These are phyloP conservation scores for Heimioporus sp. DNA, from an alignment of 768 basidiomycete species.

Conservation along the genomic window DNA sequence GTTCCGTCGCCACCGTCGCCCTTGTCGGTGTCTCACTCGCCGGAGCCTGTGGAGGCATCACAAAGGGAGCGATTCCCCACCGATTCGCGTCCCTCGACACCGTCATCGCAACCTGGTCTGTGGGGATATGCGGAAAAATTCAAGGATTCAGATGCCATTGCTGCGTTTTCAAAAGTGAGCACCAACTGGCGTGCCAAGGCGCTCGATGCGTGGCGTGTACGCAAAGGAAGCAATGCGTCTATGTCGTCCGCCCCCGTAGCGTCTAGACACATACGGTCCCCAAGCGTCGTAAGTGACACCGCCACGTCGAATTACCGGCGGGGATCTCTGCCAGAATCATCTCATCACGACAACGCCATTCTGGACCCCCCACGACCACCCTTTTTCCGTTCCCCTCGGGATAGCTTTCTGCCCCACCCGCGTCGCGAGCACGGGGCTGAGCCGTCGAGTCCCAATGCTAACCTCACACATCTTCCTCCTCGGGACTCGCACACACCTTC, in stretches of 20 bases:
- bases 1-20: conserved; percentile 41
- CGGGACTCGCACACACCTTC: conserved; percentile 24
- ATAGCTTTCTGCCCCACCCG: conserved; percentile 47
- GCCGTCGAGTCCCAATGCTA: conserved; percentile 31
- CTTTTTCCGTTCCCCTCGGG: conserved; percentile 55
- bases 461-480: background rate
- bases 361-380: conserved; percentile 54
- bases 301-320: conserved; percentile 27
- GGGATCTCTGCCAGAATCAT: conserved; percentile 40
- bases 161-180: conserved; percentile 68
- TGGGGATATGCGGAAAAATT: conserved; percentile 76
- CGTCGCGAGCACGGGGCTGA: conserved; percentile 27
- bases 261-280: conserved; percentile 10
- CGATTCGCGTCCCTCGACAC: conserved; percentile 12
- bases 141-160: conserved; percentile 69
- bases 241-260: background rate
- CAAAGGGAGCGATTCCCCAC: conserved; percentile 12
- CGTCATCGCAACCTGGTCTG: conserved; percentile 39
- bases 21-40: conserved; percentile 27
- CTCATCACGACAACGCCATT: conserved; percentile 36
- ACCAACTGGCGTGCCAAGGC: conserved; percentile 75
- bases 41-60: conserved; percentile 19
- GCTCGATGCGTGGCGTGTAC: conserved; percentile 29
- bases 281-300: conserved; percentile 23
- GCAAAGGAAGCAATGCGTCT: conserved; percentile 13